These are phyloP conservation scores for Cryptosporidium sp. DNA, from an alignment of 169 alveolate species.

Conservation along the genomic window DNA sequence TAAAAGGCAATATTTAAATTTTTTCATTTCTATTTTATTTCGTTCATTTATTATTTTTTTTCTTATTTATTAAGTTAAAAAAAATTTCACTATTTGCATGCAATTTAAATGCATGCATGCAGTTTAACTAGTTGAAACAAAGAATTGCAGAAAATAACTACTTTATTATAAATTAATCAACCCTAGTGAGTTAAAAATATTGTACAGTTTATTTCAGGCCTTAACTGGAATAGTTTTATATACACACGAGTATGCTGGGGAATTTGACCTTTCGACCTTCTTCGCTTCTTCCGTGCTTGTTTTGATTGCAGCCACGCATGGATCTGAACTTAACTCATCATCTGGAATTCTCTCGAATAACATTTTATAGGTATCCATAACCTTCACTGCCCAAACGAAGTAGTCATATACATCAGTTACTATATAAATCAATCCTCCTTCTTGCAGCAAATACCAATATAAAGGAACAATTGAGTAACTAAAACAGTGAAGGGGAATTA, in stretches of 20 bases:
- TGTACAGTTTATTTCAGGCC: not conserved
- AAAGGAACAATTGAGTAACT: slow-evolving; percentile 76
- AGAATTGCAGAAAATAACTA: not conserved
- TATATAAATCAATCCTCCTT: slow-evolving; percentile 72
- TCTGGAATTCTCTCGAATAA: slow-evolving; percentile 77
- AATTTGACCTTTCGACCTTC: slow-evolving; percentile 76
- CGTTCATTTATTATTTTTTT: not conserved
- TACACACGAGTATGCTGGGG: slow-evolving; percentile 76
- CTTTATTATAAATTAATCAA: not conserved
- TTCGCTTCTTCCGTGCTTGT: slow-evolving; percentile 80
- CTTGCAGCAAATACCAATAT: slow-evolving; percentile 77
- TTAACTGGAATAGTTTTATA: slow-evolving; percentile 51
- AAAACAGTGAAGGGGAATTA: not conserved
- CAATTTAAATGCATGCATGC: slow-evolving; percentile 36
- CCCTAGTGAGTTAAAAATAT: not conserved
- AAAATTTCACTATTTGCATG: not conserved
- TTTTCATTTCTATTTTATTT: slow-evolving; percentile 2
- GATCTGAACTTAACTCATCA: slow-evolving; percentile 70
- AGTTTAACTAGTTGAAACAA: not conserved
- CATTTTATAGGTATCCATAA: slow-evolving; percentile 78
- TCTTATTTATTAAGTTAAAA: not conserved
- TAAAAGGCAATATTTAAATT: not conserved
- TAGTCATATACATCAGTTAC: slow-evolving; percentile 89
- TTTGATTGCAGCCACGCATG: slow-evolving; percentile 77
- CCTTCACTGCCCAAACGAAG: slow-evolving; percentile 82